Conservation (phyloP, 2,329 filamentous ascomycete species). For the Aspergillus pseudotamarii region DNA sequence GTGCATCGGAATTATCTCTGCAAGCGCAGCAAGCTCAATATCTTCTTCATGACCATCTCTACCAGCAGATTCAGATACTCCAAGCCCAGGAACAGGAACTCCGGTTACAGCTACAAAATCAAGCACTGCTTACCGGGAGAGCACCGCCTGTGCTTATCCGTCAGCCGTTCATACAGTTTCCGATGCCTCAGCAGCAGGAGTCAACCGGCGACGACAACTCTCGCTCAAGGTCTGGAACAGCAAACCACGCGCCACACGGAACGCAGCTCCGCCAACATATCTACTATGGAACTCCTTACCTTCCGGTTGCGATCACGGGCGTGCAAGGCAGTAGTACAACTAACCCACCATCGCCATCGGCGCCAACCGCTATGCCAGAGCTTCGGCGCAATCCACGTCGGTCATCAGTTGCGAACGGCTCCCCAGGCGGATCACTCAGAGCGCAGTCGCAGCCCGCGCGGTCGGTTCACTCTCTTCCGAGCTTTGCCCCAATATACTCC, state of each 20-base stretch:
- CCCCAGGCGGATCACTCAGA: constrained; percentile 45
- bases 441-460: constrained; percentile 56
- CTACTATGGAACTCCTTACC: constrained; percentile 40
- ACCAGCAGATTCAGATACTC: constrained; percentile 53
- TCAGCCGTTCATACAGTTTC: constrained; percentile 46
- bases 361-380: constrained; percentile 43
- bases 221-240: constrained; percentile 40
- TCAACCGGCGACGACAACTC: constrained; percentile 38
- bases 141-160: constrained; percentile 44
- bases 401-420: constrained; percentile 47
- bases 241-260: constrained; percentile 38
- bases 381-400: constrained; percentile 48
- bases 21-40: constrained; percentile 52
- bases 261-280: constrained; percentile 37
- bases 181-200: constrained; percentile 41
- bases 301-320: constrained; percentile 39
- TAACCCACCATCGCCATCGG: constrained; percentile 51
- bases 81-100: constrained; percentile 55
- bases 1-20: constrained; percentile 41
- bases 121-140: constrained; percentile 45
- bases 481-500: constrained; percentile 37
- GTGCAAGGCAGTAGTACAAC: constrained; percentile 42
- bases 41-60: constrained; percentile 52
- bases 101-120: constrained; percentile 50
- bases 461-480: constrained; percentile 41